Base-by-base conservation (phyloP, 495 filamentous ascomycete species). In the Emericellopsis terricola region DNA sequence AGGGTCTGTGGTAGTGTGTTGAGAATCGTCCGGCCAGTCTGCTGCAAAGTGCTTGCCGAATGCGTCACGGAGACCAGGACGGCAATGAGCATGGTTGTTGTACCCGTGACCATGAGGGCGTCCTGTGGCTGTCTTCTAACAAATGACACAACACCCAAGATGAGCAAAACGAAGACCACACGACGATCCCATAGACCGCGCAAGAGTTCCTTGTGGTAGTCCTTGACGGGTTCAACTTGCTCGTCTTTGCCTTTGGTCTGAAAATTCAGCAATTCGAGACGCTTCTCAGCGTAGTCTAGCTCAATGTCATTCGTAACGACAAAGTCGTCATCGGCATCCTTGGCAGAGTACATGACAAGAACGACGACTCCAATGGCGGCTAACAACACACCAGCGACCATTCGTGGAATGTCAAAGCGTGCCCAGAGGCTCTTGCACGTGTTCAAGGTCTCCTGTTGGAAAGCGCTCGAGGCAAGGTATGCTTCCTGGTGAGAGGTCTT, bases 351-450 rank as follows among this genome's bases (percentile, higher is more conserved):
- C 2, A 82, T 49, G 8, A 76, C 59, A 18, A 96, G 56, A 19
- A 77, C 45, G 15, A 65, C 41, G 29, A 94, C 63, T 8, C 77
- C 72, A 10, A 63, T 63, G 10, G 70, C 59, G 40, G 94, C 67
- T 32, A 92, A 65, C 11, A 43, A 45, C 38, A 94, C 72, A 14
- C 89, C 89, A 30, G 78, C 50, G 8, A 73, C 38, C 85, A 97
- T 97, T 46, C 76, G 81, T 1, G 68, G 62, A 24, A 92, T 57
- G 50, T 96, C 80, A 46, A 96, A 97, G 17, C 76, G 66, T 8
- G 91, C 83, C 89, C 89, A 97, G 16, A 94, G 63, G 15, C 60
- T 62, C 44, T 81, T 81, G 59, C 78, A 96, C n/a, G 81, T 61
- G 21, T 71, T 64, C 19, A 97, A 59, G 10, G 76, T 91, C 46